These are phyloP conservation scores for Emergomyces orientalis DNA, from an alignment of 2,329 filamentous ascomycete species.

Conservation along the genomic window DNA sequence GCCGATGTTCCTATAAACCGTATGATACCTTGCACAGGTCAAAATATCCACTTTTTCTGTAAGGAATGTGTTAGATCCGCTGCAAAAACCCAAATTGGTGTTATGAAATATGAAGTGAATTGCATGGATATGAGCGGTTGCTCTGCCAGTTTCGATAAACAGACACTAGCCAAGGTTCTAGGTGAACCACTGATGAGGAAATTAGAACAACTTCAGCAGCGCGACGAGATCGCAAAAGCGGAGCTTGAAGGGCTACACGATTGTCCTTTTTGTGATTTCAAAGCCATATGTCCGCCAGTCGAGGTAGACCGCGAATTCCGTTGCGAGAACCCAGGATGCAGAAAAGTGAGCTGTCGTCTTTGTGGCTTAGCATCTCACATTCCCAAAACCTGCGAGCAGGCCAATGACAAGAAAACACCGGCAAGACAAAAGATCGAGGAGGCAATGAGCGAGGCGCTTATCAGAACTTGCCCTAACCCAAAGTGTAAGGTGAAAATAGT, in stretches of 20 bases:
- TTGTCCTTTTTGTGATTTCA: conserved; percentile 77
- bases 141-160: conserved; percentile 48
- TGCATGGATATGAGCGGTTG: conserved; percentile 67
- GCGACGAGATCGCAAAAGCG: conserved; percentile 58
- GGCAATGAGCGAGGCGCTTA: conserved; percentile 70
- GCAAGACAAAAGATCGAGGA: conserved; percentile 65
- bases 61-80: conserved; percentile 53
- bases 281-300: conserved; percentile 60
- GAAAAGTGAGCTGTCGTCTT: conserved; percentile 54
- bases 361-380: conserved; percentile 63
- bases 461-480: conserved; percentile 55
- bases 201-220: conserved; percentile 62
- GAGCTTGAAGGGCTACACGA: conserved; percentile 61
- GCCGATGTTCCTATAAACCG: conserved; percentile 56
- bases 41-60: conserved; percentile 59
- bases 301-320: conserved; percentile 63
- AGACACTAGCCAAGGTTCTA: conserved; percentile 50
- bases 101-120: conserved; percentile 55
- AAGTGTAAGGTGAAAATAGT: conserved; percentile 64
- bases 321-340: conserved; percentile 59
- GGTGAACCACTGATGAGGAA: conserved; percentile 50
- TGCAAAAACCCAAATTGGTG: conserved; percentile 60
- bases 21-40: conserved; percentile 57
- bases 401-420: conserved; percentile 49
- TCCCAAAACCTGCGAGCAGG: conserved; percentile 62